These are phyloP conservation scores for Fusarium duplospermum DNA, from an alignment of 2,329 filamentous ascomycete species.

Conservation along the genomic window DNA sequence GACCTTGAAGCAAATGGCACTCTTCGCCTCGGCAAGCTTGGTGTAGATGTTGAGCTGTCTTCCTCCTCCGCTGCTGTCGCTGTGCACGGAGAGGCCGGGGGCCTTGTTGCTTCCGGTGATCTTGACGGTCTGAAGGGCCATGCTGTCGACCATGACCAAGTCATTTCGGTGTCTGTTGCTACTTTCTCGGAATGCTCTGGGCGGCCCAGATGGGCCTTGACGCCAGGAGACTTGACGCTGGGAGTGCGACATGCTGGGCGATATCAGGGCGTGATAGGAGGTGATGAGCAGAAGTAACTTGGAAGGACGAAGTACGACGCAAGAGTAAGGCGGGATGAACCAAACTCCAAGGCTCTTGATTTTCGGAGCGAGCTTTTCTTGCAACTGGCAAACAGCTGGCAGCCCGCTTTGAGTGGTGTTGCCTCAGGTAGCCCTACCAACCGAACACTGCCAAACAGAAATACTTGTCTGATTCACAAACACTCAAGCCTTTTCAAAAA, in stretches of 20 bases:
- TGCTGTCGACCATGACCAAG: not conserved
- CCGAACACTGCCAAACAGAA: not conserved
- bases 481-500: not conserved
- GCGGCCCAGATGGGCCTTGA: not conserved
- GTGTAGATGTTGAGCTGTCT: conserved; percentile 10
- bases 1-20: not conserved
- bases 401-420: not conserved
- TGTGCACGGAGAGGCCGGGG: not conserved
- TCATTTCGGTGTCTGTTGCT: not conserved
- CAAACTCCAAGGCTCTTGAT: not conserved
- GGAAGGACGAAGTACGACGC: not conserved
- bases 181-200: not conserved
- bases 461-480: not conserved
- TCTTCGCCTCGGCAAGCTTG: not conserved
- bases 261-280: not conserved
- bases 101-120: not conserved
- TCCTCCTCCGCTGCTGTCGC: conserved; percentile 4
- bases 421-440: not conserved
- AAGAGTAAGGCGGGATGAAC: not conserved
- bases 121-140: not conserved
- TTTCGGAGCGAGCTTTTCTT: not conserved
- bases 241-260: not conserved
- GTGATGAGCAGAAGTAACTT: not conserved
- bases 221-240: not conserved
- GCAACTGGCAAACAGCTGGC: not conserved